A percentile compares a stretch with the other conserved stretches of the same genome.
These are phyloP conservation scores for Fusarium sp. DNA, from an alignment of 2,329 filamentous ascomycete genomes.

Conservation along the genomic window DNA sequence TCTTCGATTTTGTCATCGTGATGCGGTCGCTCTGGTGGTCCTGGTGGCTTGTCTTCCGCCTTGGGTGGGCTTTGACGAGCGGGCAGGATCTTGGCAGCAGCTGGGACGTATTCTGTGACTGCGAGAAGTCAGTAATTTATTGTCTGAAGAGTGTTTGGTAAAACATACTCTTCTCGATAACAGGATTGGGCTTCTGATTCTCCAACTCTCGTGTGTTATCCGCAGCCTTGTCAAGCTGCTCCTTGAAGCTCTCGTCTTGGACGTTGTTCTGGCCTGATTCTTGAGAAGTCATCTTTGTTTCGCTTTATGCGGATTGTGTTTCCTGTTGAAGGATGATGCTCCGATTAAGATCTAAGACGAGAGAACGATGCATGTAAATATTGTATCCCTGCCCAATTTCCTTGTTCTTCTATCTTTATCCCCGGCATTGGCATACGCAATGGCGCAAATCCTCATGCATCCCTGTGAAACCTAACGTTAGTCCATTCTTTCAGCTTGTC, in stretches of 20 bases:
- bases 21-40: conserved; percentile 57
- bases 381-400: conserved; percentile 19
- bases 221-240: conserved; percentile 58
- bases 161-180: conserved; percentile 58
- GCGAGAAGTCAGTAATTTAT: conserved; percentile 19
- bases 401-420: conserved; percentile 21
- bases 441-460: conserved; percentile 23
- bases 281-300: conserved; percentile 32
- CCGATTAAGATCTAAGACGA: background rate
- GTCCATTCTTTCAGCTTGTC: conserved; percentile 1
- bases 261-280: conserved; percentile 10
- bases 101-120: conserved; percentile 60
- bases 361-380: conserved; percentile 3
- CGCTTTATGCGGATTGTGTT: background rate
- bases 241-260: conserved; percentile 54
- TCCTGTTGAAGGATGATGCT: conserved; percentile 15
- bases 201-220: conserved; percentile 48
- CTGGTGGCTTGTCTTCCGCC: conserved; percentile 40
- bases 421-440: conserved; percentile 43
- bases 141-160: background rate
- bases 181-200: conserved; percentile 48
- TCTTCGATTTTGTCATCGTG: conserved; percentile 64
- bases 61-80: conserved; percentile 45
- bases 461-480: conserved; percentile 31
- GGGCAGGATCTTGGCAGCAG: conserved; percentile 56